Base-by-base conservation (phyloP, 2,329 filamentous ascomycete genomes). In the Pseudocercospora fijiensis region DNA sequence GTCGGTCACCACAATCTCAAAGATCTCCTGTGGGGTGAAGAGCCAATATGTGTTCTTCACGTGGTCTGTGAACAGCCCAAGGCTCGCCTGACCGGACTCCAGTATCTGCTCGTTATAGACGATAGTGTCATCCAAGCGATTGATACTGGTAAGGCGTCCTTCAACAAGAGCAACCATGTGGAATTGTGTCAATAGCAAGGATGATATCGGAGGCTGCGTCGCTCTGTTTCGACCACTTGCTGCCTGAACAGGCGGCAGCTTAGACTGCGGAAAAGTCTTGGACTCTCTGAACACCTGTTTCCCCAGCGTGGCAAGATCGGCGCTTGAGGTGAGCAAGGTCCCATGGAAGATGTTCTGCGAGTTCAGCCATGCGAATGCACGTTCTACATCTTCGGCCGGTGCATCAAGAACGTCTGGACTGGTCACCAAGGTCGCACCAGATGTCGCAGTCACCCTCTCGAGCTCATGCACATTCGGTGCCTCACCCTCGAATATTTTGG, bases 11-110 rank as follows among this genome's bases (percentile, higher is more conserved):
- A 95, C 90, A 63, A 99, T 89, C 78, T 99, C 95, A 70, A 92
- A 97, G 57, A 99, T 96, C 72, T 96, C 92, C 62, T 91, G 85
- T 0, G 86, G 85, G 0, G 94, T 98, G 74, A 98, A 96, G 1
- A 99, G 84, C 95, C 96, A 99, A 75, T 94, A 97, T 0, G 95
- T 99, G 73, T 94, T 96, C 81, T 97, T 96, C 76, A 95, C 94
- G 65, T 90, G 85, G 76, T 99, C 95, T 8, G 94, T 88, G 57
- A 92, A 89, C 18, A 99, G 84, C 0, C 91, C 92, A n/a, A 99
- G 81, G 4, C 89, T 87, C 71, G 84, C 88, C 71, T 96, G 90
- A 0, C 90, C 90, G 4, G 87, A 84, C 61, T 94, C 90, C 13
- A 98, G 82, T 4, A 99, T 89, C 22, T 88, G 83, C 77, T 98